Evolutionary conservation across 169 alveolate genomes (phyloP), one percentile per base, ranked within the genome.

Genomic region (Neospora caninum): DNA sequence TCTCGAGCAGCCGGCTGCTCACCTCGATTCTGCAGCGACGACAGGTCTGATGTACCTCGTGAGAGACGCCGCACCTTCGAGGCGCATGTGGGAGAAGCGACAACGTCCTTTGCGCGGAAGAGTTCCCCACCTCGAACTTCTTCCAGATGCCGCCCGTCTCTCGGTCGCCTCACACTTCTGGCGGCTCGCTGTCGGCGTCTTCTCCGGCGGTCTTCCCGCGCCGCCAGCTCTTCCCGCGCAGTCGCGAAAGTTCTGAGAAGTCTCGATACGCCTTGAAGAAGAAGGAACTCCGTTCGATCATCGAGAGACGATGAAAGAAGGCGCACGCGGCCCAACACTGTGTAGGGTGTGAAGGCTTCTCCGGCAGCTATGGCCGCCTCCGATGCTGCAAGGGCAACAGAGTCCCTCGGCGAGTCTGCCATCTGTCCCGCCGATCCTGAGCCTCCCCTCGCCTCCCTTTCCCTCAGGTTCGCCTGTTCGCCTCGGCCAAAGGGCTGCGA

Each of bases 311-410:
- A n/a, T 10, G 27, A n/a, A 16, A 78, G 86, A 10, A 78, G 45
- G 10, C 86, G 86, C 45, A 78, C 42, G 31, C 86, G 39, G 7
- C 86, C 86, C 86, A 78, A n/a, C 43, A 78, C 39, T 10, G 86
- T 78, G 45, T 78, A 78, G 31, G 86, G 86, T 25, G 86, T 78
- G 45, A 78, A 78, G 22, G 86, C 45, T n/a, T 78, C 73, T 64
- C 34, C 25, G 20, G 73, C 73, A 9, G 73, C 73, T 10, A 64
- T 27, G 73, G 73, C 73, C 7, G 73, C 73, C 34, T 64, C 73
- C n/a, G 34, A 4, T 4, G 73, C 73, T 64, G 73, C 73, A 29
- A 22, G 7, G 31, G n/a, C 16, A 4, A 64, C 31, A 16, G n/a
- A 16, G 25, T 64, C 7, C 34, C 73, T 16, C n/a, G 25, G 73